These are phyloP conservation scores for Daedaleopsis nitida DNA, from an alignment of 768 basidiomycete genomes.

Conservation along the genomic window DNA sequence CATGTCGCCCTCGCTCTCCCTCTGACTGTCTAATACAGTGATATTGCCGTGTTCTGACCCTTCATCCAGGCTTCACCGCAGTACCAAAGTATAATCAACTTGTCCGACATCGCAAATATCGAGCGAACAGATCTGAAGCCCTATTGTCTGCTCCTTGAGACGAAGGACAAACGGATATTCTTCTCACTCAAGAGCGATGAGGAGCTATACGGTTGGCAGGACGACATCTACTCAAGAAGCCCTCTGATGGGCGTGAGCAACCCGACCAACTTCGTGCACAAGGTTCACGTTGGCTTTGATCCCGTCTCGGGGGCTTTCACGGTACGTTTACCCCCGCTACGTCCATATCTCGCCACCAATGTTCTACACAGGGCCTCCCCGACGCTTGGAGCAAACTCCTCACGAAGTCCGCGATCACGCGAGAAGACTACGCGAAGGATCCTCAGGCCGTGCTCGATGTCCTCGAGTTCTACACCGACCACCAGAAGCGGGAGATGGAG, in stretches of 20 bases:
- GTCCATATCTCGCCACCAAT: background rate
- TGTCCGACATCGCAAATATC: constrained; percentile 82
- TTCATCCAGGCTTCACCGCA: constrained; percentile 45
- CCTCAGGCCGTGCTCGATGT: constrained; percentile 98
- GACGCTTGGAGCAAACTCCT: constrained; percentile 98
- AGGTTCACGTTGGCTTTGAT: constrained; percentile 98
- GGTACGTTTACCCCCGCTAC: constrained; percentile 46
- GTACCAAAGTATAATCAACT: constrained; percentile 57
- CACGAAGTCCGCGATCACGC: constrained; percentile 95
- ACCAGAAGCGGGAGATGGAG: constrained; percentile 93
- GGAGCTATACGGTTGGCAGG: constrained; percentile 98
- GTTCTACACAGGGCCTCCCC: constrained; percentile 74
- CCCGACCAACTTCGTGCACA: constrained; percentile 98
- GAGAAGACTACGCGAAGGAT: constrained; percentile 95
- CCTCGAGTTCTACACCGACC: constrained; percentile 97
- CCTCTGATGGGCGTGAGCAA: constrained; percentile 92
- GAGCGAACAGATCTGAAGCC: constrained; percentile 94
- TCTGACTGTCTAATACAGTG: no score
- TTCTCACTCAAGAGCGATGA: constrained; percentile 90
- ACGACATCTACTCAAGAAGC: constrained; percentile 91
- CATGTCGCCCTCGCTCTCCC: no score
- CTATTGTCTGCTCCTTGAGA: constrained; percentile 87
- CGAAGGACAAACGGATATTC: constrained; percentile 79
- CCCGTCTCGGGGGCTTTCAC: constrained; percentile 93
- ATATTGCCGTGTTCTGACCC: constrained; percentile 1